Base-by-base conservation (phyloP, 352 stramenopile genomes). In the Globisporangium abappressorium region DNA sequence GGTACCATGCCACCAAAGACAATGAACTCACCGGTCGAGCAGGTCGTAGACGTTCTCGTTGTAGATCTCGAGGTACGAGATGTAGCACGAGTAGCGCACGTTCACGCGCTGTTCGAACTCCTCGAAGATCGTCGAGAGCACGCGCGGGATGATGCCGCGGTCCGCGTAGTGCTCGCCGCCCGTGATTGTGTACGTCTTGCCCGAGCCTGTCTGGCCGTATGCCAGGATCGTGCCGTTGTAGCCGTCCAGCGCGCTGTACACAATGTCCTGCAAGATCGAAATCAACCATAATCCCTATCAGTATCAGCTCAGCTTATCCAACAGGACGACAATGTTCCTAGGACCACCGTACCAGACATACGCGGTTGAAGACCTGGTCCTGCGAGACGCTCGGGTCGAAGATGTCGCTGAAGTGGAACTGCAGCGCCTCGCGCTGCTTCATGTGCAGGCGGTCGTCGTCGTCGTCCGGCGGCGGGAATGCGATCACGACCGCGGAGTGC, bases 21-120 rank as follows among this genome's bases (percentile, higher is more conserved):
- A 41, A 33, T 43, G 24, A 20, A 14, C 1, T 5, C 2, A 85
- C 76, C 83, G 73, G 43, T 92, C 84, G 0, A 99, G 82, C 55
- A 99, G 76, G 65, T 99, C 96, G 71, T 98, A 99, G 26, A 97
- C 91, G 71, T 76, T 93, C 74, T 98, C 94, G 73, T 98, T 99
- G 85, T 99, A 99, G 46, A 99, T 98, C 71, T 99, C 93, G 58
- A 99, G 74, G 73, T 98, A 99, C 12, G 95, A 98, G 58, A 99
- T 87, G 73, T 94, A 94, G 65, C 87, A 96, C n/a, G 85, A 77
- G 71, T 93, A 94, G 36, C 75, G 75, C 78, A 89, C 85, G 36
- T 76, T 64, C 15, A 68, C 56, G 51, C 79, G 78, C 51, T 74
- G 76, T 62, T 92, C 86, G 46, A 92, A 92, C 61, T 87, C 84